These are phyloP conservation scores for Pseudisothecium myosuroides DNA, from an alignment of 225 moss, liverwort and hornwort species.

Conservation along the genomic window DNA sequence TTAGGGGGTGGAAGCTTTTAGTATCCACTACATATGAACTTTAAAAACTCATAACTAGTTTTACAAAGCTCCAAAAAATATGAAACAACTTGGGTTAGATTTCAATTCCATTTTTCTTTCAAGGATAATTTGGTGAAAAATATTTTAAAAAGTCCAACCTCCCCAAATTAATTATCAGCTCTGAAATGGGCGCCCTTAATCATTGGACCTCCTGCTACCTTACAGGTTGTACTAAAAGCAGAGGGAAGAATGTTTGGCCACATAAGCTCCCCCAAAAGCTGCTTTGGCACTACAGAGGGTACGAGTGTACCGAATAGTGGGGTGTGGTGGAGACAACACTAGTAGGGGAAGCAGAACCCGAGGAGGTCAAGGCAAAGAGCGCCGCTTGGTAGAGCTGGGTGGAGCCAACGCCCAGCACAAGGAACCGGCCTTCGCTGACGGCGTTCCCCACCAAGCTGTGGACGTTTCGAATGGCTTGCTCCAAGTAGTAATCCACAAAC, in stretches of 20 bases:
- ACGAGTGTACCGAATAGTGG: constrained; percentile 31
- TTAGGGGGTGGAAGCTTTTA: fast-evolving
- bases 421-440: constrained; percentile 19
- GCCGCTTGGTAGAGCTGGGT: constrained; percentile 55
- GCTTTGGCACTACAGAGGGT: neutral
- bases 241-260: neutral
- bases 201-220: neutral
- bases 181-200: no score
- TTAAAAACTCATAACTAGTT: no score
- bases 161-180: neutral
- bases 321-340: constrained; percentile 34
- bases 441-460: constrained; percentile 47
- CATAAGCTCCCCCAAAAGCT: neutral
- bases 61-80: neutral
- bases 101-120: neutral
- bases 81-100: neutral
- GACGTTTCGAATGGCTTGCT: constrained; percentile 22
- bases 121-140: neutral
- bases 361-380: constrained; percentile 19
- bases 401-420: constrained; percentile 49
- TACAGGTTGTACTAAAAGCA: neutral
- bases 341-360: neutral
- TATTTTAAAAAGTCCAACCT: neutral
- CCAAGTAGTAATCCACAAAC: constrained; percentile 44
- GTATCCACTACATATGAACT: neutral